These are phyloP conservation scores for Pestalotiopsis fici DNA, from an alignment of 2,329 filamentous ascomycete genomes.

Conservation along the genomic window DNA sequence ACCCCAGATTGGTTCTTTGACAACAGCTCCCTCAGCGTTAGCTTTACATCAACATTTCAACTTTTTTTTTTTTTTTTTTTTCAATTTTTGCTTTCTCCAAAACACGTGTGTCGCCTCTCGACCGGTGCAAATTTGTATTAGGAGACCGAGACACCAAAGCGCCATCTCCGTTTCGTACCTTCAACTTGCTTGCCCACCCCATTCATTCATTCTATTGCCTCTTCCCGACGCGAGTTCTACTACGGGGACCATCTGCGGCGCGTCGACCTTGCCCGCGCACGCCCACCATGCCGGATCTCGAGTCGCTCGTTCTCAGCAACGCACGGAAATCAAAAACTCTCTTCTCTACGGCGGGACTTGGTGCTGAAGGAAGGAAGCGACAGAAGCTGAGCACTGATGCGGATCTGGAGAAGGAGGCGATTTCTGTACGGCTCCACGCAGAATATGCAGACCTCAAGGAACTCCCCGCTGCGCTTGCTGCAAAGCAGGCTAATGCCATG, in stretches of 20 bases:
- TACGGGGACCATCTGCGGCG: background rate
- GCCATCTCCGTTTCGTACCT: too few relatives aligned
- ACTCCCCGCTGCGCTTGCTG: constrained; percentile 30
- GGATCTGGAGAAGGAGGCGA: constrained; percentile 27
- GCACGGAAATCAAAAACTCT: constrained; percentile 29
- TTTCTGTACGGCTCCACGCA: constrained; percentile 31
- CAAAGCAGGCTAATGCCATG: constrained; percentile 35
- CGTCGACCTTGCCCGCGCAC: background rate
- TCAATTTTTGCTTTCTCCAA: too few relatives aligned
- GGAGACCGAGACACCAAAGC: too few relatives aligned
- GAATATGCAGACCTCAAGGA: constrained; percentile 30
- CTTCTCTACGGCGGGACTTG: constrained; percentile 21
- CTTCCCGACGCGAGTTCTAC: background rate
- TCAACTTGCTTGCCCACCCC: background rate
- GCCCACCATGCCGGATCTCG: constrained; percentile 23
- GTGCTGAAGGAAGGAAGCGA: constrained; percentile 25
- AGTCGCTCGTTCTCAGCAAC: constrained; percentile 27
- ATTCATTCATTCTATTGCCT: background rate
- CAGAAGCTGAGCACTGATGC: constrained; percentile 23
- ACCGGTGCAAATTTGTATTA: too few relatives aligned
- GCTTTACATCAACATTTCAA: background rate
- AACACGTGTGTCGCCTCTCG: too few relatives aligned
- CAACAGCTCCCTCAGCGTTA: background rate
- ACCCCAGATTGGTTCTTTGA: background rate
- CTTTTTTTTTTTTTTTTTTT: too few relatives aligned